A percentile compares a stretch with the other conserved stretches of the same genome.
Conservation (phyloP, 2,329 filamentous ascomycete genomes). For the Sarocladium kiliense region DNA sequence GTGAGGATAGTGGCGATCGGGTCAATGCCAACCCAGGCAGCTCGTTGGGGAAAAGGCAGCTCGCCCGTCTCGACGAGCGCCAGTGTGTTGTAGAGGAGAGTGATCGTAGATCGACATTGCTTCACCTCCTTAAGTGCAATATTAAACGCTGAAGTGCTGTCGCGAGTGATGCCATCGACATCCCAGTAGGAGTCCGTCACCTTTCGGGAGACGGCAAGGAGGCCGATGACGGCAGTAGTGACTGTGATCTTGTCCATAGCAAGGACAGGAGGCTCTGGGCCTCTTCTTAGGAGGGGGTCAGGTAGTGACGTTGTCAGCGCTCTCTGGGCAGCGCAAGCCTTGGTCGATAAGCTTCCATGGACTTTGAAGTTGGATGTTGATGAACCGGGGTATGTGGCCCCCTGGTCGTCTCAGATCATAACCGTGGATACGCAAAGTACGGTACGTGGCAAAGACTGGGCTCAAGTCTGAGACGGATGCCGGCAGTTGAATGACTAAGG, state of each 20-base stretch:
- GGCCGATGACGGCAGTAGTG: slow-evolving; percentile 30
- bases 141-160: slow-evolving; percentile 22
- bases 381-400: background rate
- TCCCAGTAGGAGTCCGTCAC: slow-evolving; percentile 29
- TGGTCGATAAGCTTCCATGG: background rate
- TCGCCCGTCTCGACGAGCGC: slow-evolving; percentile 25
- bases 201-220: slow-evolving; percentile 28
- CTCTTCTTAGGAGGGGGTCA: background rate
- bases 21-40: slow-evolving; percentile 29
- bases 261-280: slow-evolving; percentile 1
- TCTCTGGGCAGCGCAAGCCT: background rate
- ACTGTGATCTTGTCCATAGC: slow-evolving; percentile 25
- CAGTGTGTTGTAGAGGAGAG: slow-evolving; percentile 30
- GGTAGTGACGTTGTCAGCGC: background rate
- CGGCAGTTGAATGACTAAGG: background rate
- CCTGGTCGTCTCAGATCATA: slow-evolving; percentile 8
- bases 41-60: slow-evolving; percentile 29
- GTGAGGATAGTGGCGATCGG: slow-evolving; percentile 29
- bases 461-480: background rate
- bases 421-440: background rate
- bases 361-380: background rate
- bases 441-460: background rate
- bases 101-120: slow-evolving; percentile 31
- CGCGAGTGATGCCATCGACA: slow-evolving; percentile 24
- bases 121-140: slow-evolving; percentile 29